Conservation (phyloP, 805 yeast species). For the Ogataea angusta region DNA sequence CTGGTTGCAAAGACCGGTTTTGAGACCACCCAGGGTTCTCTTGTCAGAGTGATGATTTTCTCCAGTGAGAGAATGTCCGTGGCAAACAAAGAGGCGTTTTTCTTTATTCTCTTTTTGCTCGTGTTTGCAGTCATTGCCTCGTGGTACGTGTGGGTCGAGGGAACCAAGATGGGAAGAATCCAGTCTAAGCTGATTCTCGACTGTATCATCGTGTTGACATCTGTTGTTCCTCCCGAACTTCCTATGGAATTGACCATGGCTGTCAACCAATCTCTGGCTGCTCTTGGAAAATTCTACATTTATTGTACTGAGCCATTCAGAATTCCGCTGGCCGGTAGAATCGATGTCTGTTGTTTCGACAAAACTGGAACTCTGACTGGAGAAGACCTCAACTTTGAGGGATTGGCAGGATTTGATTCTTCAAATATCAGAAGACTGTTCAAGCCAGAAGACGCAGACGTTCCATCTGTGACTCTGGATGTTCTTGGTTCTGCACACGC, state of each 20-base stretch:
- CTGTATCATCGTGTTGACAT: constrained; percentile 92
- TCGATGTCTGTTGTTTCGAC: constrained; percentile 97
- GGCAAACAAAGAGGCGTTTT: constrained; percentile 90
- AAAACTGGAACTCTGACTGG: constrained; percentile 98
- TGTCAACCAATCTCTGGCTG: constrained; percentile 85
- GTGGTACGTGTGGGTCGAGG: constrained; percentile 98
- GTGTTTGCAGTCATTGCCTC: constrained; percentile 93
- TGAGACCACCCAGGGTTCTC: constrained; percentile 95
- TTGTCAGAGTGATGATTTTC: constrained; percentile 96
- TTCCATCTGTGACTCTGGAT: constrained; percentile 64
- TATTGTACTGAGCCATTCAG: constrained; percentile 98
- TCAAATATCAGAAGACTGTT: constrained; percentile 53
- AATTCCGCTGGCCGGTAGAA: constrained; percentile 95
- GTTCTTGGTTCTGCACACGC: constrained; percentile 97
- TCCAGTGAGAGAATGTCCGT: constrained; percentile 95
- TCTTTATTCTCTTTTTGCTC: constrained; percentile 84
- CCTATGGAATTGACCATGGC: constrained; percentile 99
- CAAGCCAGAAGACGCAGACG: constrained; percentile 47
- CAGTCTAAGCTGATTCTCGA: constrained; percentile 91
- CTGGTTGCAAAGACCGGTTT: constrained; percentile 93
- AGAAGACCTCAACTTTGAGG: constrained; percentile 94
- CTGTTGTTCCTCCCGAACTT: constrained; percentile 97
- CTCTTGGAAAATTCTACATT: constrained; percentile 81
- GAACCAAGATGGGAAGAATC: constrained; percentile 91
- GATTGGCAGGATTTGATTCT: constrained; percentile 76